These are phyloP conservation scores for Phaeotremella fagi DNA, from an alignment of 768 basidiomycete genomes.

Conservation along the genomic window DNA sequence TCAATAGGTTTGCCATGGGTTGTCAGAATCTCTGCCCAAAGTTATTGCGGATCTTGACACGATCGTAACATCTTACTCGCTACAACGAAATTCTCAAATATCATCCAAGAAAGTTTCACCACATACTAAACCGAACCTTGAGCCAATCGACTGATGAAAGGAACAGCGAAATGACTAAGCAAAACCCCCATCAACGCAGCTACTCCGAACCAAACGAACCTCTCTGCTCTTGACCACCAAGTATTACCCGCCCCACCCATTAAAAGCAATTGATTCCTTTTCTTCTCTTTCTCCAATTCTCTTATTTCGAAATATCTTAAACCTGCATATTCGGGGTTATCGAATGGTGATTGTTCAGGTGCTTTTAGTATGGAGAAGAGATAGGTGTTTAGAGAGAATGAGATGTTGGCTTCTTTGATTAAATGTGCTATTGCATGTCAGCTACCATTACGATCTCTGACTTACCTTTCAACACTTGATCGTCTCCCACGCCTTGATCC, in stretches of 20 bases:
- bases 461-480: constrained; percentile 38
- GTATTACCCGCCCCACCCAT: neutral
- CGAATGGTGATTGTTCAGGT: constrained; percentile 5
- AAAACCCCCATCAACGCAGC: neutral
- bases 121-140: too few relatives aligned
- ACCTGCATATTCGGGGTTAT: neutral
- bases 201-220: neutral
- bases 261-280: neutral
- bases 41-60: too few relatives aligned
- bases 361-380: constrained; percentile 35
- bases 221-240: neutral
- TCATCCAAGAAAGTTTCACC: too few relatives aligned
- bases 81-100: too few relatives aligned
- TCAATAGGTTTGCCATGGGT: too few relatives aligned
- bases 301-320: constrained; percentile 9
- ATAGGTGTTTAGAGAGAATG: constrained; percentile 38
- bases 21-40: too few relatives aligned
- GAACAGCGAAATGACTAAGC: neutral
- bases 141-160: too few relatives aligned
- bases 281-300: constrained; percentile 1
- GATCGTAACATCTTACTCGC: too few relatives aligned
- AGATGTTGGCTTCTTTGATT: constrained; percentile 39
- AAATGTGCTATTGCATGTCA: constrained; percentile 18
- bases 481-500: constrained; percentile 40
- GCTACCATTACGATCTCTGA: constrained; percentile 1